Evolutionary conservation across 352 stramenopile species (phyloP), one percentile per base, ranked within the genome.

Genomic region (Phytophthora melonis): DNA sequence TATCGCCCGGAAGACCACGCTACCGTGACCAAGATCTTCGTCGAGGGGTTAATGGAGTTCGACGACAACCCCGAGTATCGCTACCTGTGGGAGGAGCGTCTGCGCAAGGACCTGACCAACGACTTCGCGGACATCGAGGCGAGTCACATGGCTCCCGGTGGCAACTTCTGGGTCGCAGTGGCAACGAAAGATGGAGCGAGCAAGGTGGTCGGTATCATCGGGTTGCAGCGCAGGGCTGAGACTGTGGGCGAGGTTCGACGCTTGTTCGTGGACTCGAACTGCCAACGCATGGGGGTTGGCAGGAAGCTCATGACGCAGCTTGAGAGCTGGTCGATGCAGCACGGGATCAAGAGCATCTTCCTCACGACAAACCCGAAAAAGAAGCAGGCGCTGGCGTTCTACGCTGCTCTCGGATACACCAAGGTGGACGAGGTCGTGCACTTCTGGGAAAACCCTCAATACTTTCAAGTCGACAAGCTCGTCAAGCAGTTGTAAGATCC

Each of bases 101-200:
- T 77, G 9, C 65, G 65, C 18, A 43, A 59, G 39, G 70, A 77
- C 45, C 19, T 74, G 21, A 67, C 59, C 1, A 63, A 63, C 30
- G 70, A 68, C 19, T 64, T 77, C 14, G 65, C 70, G 10, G 70
- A 70, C 49, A 66, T 77, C n/a, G 7, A 54, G 6, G 47, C 19
- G 18, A 54, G 47, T 13, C 70, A 74, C 65, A 59, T 74, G 9
- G 23, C 62, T 18, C 36, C 63, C 3, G 70, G 74, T 11, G 63
- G 70, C 4, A 81, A 81, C 30, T 78, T 78, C 27, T 81, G 70
- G 74, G 70, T 81, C 23, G 70, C 74, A 5, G 55, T 53, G 0
- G 52, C 57, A 30, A 50, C 69, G 8, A 36, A 68, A 39, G 43
- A 8, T 32, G 27, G 18, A 27, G 13, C 25, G 23, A 64, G 30